Conservation (phyloP, 2,329 filamentous ascomycete species). For the Fusarium torulosum region DNA sequence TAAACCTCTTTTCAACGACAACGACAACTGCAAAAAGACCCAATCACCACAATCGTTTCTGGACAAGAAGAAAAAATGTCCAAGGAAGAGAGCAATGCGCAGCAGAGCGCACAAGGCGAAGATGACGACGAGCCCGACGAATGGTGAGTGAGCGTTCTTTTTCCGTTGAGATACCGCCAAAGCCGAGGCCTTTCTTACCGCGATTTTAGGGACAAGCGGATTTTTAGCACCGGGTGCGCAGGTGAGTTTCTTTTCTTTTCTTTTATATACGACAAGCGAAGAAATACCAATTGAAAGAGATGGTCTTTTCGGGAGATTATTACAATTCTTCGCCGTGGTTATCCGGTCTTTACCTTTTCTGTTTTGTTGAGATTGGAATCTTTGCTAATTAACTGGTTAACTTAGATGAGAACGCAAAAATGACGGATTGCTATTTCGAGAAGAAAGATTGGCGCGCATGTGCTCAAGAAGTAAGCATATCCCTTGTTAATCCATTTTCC, state of each 20-base stretch:
- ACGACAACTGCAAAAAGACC: constrained; percentile 6
- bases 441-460: constrained; percentile 97
- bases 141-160: constrained; percentile 71
- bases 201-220: constrained; percentile 87
- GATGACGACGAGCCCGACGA: constrained; percentile 89
- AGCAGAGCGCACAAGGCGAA: constrained; percentile 53
- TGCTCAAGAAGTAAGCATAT: constrained; percentile 81
- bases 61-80: constrained; percentile 58
- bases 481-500: fast-evolving
- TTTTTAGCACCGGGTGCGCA: constrained; percentile 95
- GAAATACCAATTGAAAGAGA: not conserved
- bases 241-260: constrained; percentile 66
- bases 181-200: constrained; percentile 46
- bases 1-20: constrained; percentile 25
- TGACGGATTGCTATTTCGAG: constrained; percentile 96
- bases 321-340: not conserved
- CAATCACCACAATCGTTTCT: not conserved
- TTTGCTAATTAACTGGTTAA: constrained; percentile 16
- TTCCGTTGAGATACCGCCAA: constrained; percentile 15
- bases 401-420: constrained; percentile 84
- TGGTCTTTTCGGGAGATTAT: not conserved
- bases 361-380: constrained; percentile 27
- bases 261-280: not conserved
- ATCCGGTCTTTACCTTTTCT: constrained; percentile 3
- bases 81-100: constrained; percentile 63